phyloP scores from a whole-genome alignment of 169 alveolate species.

The Cryptosporidium andersoni region DNA sequence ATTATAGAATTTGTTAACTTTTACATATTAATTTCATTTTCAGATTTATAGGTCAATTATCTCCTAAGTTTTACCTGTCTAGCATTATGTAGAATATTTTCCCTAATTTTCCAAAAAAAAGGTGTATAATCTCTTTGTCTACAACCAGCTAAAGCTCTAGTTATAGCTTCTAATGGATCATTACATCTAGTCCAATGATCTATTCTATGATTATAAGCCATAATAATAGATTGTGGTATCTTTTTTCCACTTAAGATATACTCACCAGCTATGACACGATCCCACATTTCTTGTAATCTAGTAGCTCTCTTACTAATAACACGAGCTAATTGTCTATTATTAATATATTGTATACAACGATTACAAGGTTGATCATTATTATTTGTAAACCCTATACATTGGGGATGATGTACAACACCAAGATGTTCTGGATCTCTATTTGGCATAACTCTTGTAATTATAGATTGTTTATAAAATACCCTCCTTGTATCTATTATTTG shows the following conservation, averaged over 20 bases:
- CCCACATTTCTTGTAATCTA: slow-evolving; percentile 69
- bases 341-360: slow-evolving; percentile 44
- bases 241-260: slow-evolving; percentile 43
- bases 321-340: slow-evolving; percentile 64
- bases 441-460: slow-evolving; percentile 57
- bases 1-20: too few species aligned
- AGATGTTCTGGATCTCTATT: slow-evolving; percentile 68
- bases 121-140: slow-evolving; percentile 70
- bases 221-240: slow-evolving; percentile 52
- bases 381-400: slow-evolving; percentile 20
- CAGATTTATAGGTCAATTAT: neutral
- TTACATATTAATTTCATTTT: too few species aligned
- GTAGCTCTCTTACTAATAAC: slow-evolving; percentile 70
- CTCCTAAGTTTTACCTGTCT: slow-evolving; percentile 29
- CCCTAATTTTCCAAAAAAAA: slow-evolving; percentile 64
- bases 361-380: slow-evolving; percentile 58
- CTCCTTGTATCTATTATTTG: slow-evolving; percentile 55
- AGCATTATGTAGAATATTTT: slow-evolving; percentile 40
- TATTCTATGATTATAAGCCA: slow-evolving; percentile 63
- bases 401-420: slow-evolving; percentile 69
- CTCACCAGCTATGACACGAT: slow-evolving; percentile 60
- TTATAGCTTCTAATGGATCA: slow-evolving; percentile 66
- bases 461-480: slow-evolving; percentile 63
- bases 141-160: slow-evolving; percentile 69
- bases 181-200: slow-evolving; percentile 71